phyloP scores from a whole-genome alignment of 441 rosid genomes.

The Omphalea diandra region DNA sequence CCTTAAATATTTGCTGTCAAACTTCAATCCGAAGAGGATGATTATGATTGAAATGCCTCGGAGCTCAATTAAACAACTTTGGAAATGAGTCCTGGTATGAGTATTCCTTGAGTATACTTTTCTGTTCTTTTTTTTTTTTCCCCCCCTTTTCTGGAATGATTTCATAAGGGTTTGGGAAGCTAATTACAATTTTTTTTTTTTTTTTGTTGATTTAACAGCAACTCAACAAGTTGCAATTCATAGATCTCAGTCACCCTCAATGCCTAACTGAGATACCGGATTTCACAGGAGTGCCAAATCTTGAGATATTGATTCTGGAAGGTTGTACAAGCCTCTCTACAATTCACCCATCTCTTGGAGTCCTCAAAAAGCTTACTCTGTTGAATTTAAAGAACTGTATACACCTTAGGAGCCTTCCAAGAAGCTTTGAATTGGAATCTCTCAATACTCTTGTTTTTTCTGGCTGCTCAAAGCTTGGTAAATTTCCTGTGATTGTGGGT shows the following conservation, averaged over 20 bases:
- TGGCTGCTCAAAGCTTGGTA: slow-evolving; percentile 19
- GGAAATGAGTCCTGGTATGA: slow-evolving; percentile 20
- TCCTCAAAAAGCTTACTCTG: not conserved
- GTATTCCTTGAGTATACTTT: not conserved
- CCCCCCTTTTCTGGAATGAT: not conserved
- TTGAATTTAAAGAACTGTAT: slow-evolving; percentile 3
- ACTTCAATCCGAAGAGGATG: slow-evolving; percentile 20
- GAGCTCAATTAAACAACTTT: slow-evolving; percentile 22
- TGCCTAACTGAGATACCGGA: not conserved
- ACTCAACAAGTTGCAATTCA: not conserved
- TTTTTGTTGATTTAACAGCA: not conserved
- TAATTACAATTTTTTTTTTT: slow-evolving; percentile 5
- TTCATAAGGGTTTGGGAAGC: not conserved
- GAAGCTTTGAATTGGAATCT: slow-evolving; percentile 17
- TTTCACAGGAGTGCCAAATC: not conserved
- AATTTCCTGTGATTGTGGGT: slow-evolving; percentile 1
- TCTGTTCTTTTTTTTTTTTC: too few relatives aligned
- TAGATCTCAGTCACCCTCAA: slow-evolving; percentile 9
- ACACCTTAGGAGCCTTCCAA: not conserved
- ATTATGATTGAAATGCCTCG: slow-evolving; percentile 21
- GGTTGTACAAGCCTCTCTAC: slow-evolving; percentile 4
- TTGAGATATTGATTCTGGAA: slow-evolving; percentile 9
- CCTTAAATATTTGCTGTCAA: slow-evolving; percentile 19
- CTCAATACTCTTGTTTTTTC: slow-evolving; percentile 26
- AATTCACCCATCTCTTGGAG: not conserved